Percentiles rank a stretch among this genome's conserved stretches.
Conservation (phyloP, 352 stramenopile species). For the Pilasporangium apinafurcum region DNA sequence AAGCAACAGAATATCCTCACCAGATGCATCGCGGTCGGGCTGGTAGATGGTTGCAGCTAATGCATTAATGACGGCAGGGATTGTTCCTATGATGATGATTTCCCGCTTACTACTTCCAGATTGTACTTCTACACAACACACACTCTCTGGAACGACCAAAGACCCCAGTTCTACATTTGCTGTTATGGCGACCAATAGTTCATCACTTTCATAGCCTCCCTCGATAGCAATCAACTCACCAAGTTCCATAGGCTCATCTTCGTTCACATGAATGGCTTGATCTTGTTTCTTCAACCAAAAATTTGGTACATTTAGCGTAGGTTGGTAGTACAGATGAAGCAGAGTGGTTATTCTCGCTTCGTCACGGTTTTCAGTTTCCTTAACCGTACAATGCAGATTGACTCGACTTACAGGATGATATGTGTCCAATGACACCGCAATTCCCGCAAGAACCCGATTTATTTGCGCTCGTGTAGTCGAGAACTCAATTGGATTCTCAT, state of each 20-base stretch:
- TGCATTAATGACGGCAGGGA: not conserved
- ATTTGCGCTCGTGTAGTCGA: not conserved
- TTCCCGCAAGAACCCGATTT: conserved; percentile 6
- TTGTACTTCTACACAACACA: conserved; percentile 7
- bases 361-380: not conserved
- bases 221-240: not conserved
- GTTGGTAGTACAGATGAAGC: conserved; percentile 1
- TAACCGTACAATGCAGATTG: conserved; percentile 2
- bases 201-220: not conserved
- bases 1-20: too few relatives aligned
- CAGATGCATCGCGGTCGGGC: too few relatives aligned
- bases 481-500: not conserved
- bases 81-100: conserved; percentile 2
- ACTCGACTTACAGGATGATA: conserved; percentile 1
- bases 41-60: too few relatives aligned
- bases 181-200: conserved; percentile 1
- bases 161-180: conserved; percentile 1
- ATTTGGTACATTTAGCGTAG: not conserved
- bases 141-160: not conserved
- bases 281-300: not conserved
- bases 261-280: not conserved
- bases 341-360: not conserved
- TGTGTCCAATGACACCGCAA: conserved; percentile 1
- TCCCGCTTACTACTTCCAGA: not conserved
- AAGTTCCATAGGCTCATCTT: not conserved